Evolutionary conservation across 768 basidiomycete genomes (phyloP).

Genomic region (Lactarius indigo): DNA sequence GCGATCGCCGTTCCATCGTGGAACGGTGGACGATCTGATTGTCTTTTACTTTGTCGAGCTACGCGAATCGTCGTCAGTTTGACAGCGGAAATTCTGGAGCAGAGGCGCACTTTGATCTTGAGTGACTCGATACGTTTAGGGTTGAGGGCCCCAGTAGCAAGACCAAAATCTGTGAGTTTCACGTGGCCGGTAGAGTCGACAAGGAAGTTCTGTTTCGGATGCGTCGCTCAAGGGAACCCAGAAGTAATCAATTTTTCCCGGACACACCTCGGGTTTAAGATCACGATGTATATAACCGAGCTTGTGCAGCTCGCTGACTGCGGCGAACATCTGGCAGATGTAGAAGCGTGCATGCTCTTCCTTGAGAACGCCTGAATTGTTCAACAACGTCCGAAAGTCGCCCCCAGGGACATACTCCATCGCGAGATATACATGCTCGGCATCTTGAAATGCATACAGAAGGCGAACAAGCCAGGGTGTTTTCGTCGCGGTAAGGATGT

Average conservation of each 20-base stretch:
- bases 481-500: constrained; percentile 95
- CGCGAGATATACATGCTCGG: constrained; percentile 86
- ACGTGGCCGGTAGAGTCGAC: constrained; percentile 95
- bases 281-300: constrained; percentile 98
- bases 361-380: constrained; percentile 96
- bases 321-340: constrained; percentile 96
- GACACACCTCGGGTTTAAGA: constrained; percentile 90
- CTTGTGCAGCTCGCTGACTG: constrained; percentile 91
- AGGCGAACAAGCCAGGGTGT: constrained; percentile 95
- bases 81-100: background rate
- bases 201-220: constrained; percentile 75
- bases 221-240: background rate
- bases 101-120: constrained; percentile 70
- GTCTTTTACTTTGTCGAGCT: constrained; percentile 97
- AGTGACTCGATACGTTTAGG: constrained; percentile 92
- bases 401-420: constrained; percentile 99
- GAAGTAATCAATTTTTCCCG: background rate
- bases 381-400: constrained; percentile 95
- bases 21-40: constrained; percentile 85
- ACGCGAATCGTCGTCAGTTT: constrained; percentile 14
- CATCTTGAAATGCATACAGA: constrained; percentile 96
- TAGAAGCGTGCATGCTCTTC: constrained; percentile 97
- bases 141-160: constrained; percentile 94
- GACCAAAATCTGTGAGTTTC: constrained; percentile 95
- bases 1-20: constrained; percentile 89